phyloP scores from a whole-genome alignment of 73 alveolate genomes.

The Stentor coeruleus region DNA sequence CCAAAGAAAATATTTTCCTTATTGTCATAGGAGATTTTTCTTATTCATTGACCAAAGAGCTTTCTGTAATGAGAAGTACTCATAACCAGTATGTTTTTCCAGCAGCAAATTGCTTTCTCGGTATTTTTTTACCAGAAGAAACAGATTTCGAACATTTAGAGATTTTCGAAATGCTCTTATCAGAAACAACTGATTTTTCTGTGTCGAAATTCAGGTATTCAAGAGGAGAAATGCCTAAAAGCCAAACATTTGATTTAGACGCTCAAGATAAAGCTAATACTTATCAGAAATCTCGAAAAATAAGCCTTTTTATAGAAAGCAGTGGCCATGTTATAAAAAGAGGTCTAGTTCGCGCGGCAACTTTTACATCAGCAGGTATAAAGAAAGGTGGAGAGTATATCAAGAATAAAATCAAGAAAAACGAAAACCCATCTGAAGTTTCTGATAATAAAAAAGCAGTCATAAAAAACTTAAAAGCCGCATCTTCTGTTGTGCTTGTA shows the following conservation, averaged over 20 bases:
- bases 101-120: background rate
- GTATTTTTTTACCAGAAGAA: background rate
- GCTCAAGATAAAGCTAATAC: background rate
- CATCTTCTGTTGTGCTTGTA: background rate
- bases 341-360: conserved; percentile 3
- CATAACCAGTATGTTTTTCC: background rate
- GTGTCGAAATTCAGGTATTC: background rate
- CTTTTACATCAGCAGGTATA: background rate
- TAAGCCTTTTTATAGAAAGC: background rate
- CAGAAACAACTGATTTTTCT: background rate
- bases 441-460: background rate
- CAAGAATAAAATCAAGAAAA: conserved; percentile 18
- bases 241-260: conserved; percentile 3
- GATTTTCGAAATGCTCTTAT: background rate
- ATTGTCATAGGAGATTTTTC: background rate
- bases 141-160: conserved; percentile 3
- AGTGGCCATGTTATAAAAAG: background rate
- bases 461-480: background rate
- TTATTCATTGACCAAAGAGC: conserved; percentile 10
- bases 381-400: background rate
- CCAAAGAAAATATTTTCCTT: background rate
- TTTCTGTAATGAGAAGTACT: background rate
- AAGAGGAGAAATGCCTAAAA: background rate
- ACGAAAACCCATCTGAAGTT: background rate
- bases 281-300: conserved; percentile 9